Conservation (phyloP, 2,329 filamentous ascomycete species). For the Colletotrichum siamense region DNA sequence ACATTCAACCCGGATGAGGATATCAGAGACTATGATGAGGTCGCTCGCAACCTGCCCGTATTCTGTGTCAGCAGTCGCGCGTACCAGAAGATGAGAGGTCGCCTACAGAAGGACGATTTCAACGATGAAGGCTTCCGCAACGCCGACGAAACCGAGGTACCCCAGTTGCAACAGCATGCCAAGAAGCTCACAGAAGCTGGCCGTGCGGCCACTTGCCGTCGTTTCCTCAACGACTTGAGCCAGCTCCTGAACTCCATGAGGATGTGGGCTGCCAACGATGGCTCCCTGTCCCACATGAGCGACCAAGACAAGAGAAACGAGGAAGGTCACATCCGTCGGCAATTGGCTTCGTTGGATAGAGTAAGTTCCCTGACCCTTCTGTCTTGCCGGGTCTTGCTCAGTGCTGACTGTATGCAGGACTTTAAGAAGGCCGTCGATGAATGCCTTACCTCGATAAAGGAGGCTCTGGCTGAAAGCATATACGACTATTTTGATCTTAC, state of each 20-base stretch:
- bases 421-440: slow-evolving; percentile 20
- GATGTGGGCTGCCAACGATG: slow-evolving; percentile 29
- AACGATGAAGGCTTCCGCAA: slow-evolving; percentile 56
- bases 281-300: slow-evolving; percentile 18
- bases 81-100: slow-evolving; percentile 65
- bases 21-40: slow-evolving; percentile 60
- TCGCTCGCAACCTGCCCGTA: slow-evolving; percentile 62
- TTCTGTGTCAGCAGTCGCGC: slow-evolving; percentile 70
- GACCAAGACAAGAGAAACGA: slow-evolving; percentile 22
- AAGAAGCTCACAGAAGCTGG: slow-evolving; percentile 16
- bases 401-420: slow-evolving; percentile 13
- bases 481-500: slow-evolving; percentile 26
- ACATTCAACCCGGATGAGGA: slow-evolving; percentile 37
- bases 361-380: background rate
- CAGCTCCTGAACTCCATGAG: slow-evolving; percentile 29
- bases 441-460: slow-evolving; percentile 20
- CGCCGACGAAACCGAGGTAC: slow-evolving; percentile 62
- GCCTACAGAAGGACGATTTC: slow-evolving; percentile 55
- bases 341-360: slow-evolving; percentile 20
- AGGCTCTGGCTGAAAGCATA: slow-evolving; percentile 24
- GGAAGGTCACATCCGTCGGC: slow-evolving; percentile 15
- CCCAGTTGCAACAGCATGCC: slow-evolving; percentile 59
- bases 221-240: slow-evolving; percentile 26
- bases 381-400: background rate
- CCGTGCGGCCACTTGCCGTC: slow-evolving; percentile 23